These are phyloP conservation scores for Phytophthora kernoviae DNA, from an alignment of 352 stramenopile species.

Conservation along the genomic window DNA sequence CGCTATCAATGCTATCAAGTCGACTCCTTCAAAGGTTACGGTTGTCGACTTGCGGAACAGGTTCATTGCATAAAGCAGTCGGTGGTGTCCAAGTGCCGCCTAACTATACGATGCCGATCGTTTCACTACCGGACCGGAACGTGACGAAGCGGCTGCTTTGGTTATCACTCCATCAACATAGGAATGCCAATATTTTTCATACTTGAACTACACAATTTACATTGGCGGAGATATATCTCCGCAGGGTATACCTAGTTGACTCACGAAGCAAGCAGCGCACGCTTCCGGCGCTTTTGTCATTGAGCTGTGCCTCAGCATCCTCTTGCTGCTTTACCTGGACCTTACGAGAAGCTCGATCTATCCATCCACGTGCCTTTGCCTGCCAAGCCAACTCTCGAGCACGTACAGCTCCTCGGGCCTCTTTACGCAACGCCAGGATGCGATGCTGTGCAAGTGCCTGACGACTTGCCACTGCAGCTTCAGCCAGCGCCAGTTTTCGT, in stretches of 20 bases:
- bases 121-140: too few species aligned
- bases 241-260: slow-evolving; percentile 8
- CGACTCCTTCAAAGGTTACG: too few species aligned
- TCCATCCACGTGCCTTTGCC: slow-evolving; percentile 73
- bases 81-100: too few species aligned
- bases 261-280: slow-evolving; percentile 55
- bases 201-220: too few species aligned
- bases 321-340: slow-evolving; percentile 91
- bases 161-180: too few species aligned
- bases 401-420: slow-evolving; percentile 74
- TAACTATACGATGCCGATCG: too few species aligned
- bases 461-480: slow-evolving; percentile 78
- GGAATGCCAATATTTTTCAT: too few species aligned
- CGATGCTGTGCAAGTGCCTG: slow-evolving; percentile 73
- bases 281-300: slow-evolving; percentile 78
- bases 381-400: slow-evolving; percentile 86
- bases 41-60: too few species aligned
- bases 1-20: too few species aligned
- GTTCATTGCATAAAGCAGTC: too few species aligned
- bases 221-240: too few species aligned
- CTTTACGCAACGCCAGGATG: slow-evolving; percentile 75
- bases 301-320: slow-evolving; percentile 77
- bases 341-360: slow-evolving; percentile 88
- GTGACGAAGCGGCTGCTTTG: too few species aligned
- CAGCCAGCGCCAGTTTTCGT: slow-evolving; percentile 70